Percentiles rank a stretch among this genome's conserved stretches.
Conservation (phyloP, 768 basidiomycete species). For the Cyclocybe aegerita region DNA sequence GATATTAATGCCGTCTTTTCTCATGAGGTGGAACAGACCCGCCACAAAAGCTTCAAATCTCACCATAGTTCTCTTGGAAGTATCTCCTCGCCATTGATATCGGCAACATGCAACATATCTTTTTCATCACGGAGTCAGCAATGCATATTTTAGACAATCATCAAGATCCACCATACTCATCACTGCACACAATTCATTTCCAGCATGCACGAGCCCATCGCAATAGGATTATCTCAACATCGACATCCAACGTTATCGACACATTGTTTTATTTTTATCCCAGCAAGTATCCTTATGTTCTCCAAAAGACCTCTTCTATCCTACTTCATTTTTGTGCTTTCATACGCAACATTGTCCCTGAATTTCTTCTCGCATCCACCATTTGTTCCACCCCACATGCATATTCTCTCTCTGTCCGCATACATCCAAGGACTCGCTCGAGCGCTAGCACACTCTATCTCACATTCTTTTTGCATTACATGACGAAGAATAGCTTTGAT, state of each 20-base stretch:
- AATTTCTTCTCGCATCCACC: no score
- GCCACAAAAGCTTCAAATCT: constrained; percentile 16
- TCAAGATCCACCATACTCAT: constrained; percentile 2
- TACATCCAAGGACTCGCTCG: no score
- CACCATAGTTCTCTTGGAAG: constrained; percentile 22
- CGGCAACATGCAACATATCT: constrained; percentile 17
- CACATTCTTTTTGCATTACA: no score
- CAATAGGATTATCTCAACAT: constrained; percentile 17
- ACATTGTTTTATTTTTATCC: constrained; percentile 8
- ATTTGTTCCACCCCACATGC: no score
- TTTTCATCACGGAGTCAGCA: constrained; percentile 19
- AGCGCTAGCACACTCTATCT: no score
- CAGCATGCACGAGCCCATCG: neutral
- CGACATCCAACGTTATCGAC: constrained; percentile 1
- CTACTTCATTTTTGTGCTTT: constrained; percentile 5
- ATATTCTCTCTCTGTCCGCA: no score
- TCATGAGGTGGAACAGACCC: constrained; percentile 8
- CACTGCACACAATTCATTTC: neutral
- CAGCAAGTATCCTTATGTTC: constrained; percentile 14
- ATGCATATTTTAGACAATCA: constrained; percentile 14
- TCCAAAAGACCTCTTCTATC: neutral
- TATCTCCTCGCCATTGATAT: constrained; percentile 19
- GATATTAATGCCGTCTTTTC: constrained; percentile 30
- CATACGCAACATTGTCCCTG: no score
- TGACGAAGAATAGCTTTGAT: no score